Conservation (phyloP, 306 rosid species). For the Dryas drummondii region DNA sequence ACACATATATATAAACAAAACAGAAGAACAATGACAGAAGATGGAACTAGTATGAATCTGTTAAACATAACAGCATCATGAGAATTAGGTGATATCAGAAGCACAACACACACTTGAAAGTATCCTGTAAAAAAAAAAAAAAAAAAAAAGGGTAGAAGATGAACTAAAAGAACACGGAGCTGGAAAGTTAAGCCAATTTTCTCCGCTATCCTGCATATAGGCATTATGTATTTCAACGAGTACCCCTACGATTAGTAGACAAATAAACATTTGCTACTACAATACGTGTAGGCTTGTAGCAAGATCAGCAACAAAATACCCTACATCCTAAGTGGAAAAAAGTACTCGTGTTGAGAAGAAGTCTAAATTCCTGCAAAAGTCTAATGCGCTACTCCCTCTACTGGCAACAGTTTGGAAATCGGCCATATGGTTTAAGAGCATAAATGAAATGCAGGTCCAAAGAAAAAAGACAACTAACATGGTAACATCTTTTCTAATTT, state of each 20-base stretch:
- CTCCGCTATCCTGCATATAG: background rate
- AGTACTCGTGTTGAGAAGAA: background rate
- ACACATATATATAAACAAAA: background rate
- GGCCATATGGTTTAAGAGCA: background rate
- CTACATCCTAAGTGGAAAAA: background rate
- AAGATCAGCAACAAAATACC: background rate
- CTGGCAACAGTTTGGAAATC: background rate
- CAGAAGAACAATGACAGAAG: background rate
- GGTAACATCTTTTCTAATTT: too few species aligned
- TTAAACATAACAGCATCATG: slow-evolving; percentile 2
- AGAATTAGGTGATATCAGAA: background rate
- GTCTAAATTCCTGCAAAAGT: background rate
- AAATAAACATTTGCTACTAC: background rate
- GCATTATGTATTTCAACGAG: background rate
- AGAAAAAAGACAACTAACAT: background rate
- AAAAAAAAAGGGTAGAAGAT: background rate
- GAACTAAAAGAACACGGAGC: background rate
- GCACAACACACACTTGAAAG: background rate
- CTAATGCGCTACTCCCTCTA: background rate
- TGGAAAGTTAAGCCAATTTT: background rate
- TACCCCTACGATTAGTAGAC: background rate
- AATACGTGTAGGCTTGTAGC: background rate
- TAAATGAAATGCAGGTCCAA: background rate
- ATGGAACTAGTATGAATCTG: background rate
- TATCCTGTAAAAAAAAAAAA: background rate